These are phyloP conservation scores for Musa itinerans DNA, from an alignment of 176 grass and related monocot species.

Conservation along the genomic window DNA sequence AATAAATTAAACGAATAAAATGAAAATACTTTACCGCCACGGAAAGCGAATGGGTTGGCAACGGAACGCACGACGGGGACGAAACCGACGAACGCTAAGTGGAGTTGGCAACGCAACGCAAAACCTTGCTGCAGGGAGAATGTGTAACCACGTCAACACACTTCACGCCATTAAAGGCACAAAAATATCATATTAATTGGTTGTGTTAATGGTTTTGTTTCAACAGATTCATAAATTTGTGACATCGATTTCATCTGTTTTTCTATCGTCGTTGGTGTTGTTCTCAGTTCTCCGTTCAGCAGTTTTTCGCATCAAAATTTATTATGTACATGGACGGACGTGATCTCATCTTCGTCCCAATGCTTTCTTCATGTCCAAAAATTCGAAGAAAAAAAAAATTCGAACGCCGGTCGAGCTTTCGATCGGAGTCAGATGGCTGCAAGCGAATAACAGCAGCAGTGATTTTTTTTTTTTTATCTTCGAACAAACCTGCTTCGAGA, in stretches of 20 bases:
- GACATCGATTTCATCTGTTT: too few relatives aligned
- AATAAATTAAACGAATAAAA: too few relatives aligned
- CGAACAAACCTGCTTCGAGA: not conserved
- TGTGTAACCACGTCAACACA: too few relatives aligned
- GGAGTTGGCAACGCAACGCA: not conserved
- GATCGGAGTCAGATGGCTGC: not conserved
- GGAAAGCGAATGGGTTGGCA: too few relatives aligned
- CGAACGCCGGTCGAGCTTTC: too few relatives aligned
- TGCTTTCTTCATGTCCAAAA: not conserved
- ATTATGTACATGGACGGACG: not conserved
- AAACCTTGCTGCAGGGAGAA: too few relatives aligned
- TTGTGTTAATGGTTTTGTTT: not conserved
- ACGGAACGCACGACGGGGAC: too few relatives aligned
- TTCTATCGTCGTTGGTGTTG: too few relatives aligned
- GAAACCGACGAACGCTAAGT: not conserved
- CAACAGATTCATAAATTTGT: too few relatives aligned
- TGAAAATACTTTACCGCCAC: too few relatives aligned
- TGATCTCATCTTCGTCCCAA: not conserved
- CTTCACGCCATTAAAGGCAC: too few relatives aligned
- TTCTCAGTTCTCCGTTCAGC: too few relatives aligned
- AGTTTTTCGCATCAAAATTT: not conserved
- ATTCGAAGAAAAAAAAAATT: not conserved
- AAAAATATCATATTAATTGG: not conserved
- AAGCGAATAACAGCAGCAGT: not conserved
- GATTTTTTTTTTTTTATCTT: not conserved